Conservation (phyloP, 2,329 filamentous ascomycete genomes). For the Celoporthe dispersa region DNA sequence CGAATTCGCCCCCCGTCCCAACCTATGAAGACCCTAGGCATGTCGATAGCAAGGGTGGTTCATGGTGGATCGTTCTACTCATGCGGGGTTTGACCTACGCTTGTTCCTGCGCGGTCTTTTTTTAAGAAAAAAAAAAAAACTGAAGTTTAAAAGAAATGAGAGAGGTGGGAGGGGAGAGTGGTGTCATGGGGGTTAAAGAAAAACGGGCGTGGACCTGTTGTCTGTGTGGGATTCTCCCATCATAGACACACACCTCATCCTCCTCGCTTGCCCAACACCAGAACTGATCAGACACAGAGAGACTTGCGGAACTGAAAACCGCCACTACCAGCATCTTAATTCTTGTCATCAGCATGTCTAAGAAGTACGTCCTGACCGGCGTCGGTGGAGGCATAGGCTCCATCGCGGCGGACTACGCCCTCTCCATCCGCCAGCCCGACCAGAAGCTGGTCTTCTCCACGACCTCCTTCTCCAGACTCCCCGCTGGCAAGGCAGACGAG, state of each 20-base stretch:
- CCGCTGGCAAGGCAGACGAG: conserved; percentile 15
- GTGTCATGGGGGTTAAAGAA: background rate
- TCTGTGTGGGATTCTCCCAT: background rate
- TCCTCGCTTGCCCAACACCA: background rate
- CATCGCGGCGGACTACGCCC: conserved; percentile 28
- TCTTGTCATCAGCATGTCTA: conserved; percentile 23
- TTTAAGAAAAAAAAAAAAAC: too few relatives aligned
- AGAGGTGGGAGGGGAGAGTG: background rate
- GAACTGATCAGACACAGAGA: background rate
- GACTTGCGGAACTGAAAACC: background rate
- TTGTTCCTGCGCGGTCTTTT: background rate
- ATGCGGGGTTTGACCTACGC: background rate
- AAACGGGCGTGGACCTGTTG: background rate
- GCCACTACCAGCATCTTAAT: background rate
- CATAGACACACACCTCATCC: background rate
- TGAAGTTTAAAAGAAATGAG: background rate
- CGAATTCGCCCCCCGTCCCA: background rate
- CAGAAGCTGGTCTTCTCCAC: conserved; percentile 31
- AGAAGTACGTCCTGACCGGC: conserved; percentile 30
- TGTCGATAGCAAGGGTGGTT: background rate
- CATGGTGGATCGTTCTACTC: background rate
- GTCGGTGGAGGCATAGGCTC: conserved; percentile 31
- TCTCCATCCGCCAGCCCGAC: conserved; percentile 27
- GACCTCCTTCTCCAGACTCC: conserved; percentile 17
- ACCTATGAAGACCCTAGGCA: background rate